Percentiles rank a stretch among this genome's conserved stretches.
Conservation (phyloP, 768 basidiomycete species). For the Pleurotus tuber-regium region DNA sequence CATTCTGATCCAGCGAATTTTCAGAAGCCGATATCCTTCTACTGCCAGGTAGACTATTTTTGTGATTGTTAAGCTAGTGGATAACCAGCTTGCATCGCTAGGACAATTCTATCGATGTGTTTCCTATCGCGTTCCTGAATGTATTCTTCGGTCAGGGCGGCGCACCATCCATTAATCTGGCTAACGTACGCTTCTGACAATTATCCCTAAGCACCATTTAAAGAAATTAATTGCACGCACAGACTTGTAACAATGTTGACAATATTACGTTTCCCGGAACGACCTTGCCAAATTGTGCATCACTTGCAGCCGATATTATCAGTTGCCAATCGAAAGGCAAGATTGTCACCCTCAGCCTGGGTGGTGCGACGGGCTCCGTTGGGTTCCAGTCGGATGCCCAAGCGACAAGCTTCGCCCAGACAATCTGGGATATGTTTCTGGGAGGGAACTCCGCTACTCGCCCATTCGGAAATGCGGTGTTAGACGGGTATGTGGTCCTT, state of each 20-base stretch:
- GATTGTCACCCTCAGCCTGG: slow-evolving; percentile 55
- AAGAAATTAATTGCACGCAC: neutral
- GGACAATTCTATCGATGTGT: slow-evolving; percentile 67
- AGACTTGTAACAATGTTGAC: slow-evolving; percentile 63
- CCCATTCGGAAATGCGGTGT: slow-evolving; percentile 68
- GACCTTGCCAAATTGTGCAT: slow-evolving; percentile 56
- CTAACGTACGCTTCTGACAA: slow-evolving; percentile 44
- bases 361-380: slow-evolving; percentile 61
- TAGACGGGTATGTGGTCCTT: slow-evolving; percentile 56
- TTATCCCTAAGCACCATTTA: neutral
- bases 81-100: slow-evolving; percentile 19
- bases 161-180: slow-evolving; percentile 63
- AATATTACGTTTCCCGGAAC: slow-evolving; percentile 62
- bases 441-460: slow-evolving; percentile 55
- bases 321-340: slow-evolving; percentile 67
- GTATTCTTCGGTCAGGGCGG: slow-evolving; percentile 64
- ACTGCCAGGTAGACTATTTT: slow-evolving; percentile 48
- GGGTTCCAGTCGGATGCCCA: slow-evolving; percentile 59
- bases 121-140: slow-evolving; percentile 69
- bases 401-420: slow-evolving; percentile 57
- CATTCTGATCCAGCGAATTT: slow-evolving; percentile 49
- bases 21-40: slow-evolving; percentile 61
- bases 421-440: slow-evolving; percentile 72
- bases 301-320: slow-evolving; percentile 58
- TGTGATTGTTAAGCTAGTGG: neutral